Base-by-base conservation (phyloP, 2,329 filamentous ascomycete genomes). In the Chalara sp. region DNA sequence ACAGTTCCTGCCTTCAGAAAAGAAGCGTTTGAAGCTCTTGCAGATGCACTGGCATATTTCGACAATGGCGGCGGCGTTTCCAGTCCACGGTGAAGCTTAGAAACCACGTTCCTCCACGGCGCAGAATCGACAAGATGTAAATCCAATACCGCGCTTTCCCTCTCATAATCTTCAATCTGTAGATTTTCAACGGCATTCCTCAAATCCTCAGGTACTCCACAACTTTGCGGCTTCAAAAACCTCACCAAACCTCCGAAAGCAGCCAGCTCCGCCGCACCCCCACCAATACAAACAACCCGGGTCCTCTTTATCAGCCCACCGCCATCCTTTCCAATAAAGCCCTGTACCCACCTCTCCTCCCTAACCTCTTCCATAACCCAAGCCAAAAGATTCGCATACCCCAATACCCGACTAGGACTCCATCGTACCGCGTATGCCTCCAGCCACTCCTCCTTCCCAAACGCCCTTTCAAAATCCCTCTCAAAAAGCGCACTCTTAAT, bases 361-460 rank as follows among this genome's bases (percentile, higher is more conserved):
- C n/a, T 37, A n/a, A 8, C 8, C n/a, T 37, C n/a, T 37, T n/a
- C 35, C 35, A 37, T 10, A 37, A 37, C 8, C 35, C 7, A 39
- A 45, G 65, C 50, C 37, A 84, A 66, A 4, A 82, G 66, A 6
- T 68, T 63, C n/a, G 81, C 74, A 69, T 97, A 97, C 55, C 85
- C 89, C 48, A 97, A 70, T 0, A 90, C 87, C 49, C 93, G 77
- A 48, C 87, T 86, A 1, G 92, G 88, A 68, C 90, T 96, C 91
- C 92, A 99, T 60, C 93, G 75, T 49, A 89, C 80, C 6, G 89
- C 88, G 71, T 99, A 99, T 7, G 86, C 87, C 54, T 86, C 81
- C 13, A 96, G 76, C 59, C 85, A 79, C 43, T 86, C 81, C 50
- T 81, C 76, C 44, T 76, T 76, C 1, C 82, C 83, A 70, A 97